Conservation (phyloP, 768 basidiomycete genomes). For the Coprinellus micaceus region DNA sequence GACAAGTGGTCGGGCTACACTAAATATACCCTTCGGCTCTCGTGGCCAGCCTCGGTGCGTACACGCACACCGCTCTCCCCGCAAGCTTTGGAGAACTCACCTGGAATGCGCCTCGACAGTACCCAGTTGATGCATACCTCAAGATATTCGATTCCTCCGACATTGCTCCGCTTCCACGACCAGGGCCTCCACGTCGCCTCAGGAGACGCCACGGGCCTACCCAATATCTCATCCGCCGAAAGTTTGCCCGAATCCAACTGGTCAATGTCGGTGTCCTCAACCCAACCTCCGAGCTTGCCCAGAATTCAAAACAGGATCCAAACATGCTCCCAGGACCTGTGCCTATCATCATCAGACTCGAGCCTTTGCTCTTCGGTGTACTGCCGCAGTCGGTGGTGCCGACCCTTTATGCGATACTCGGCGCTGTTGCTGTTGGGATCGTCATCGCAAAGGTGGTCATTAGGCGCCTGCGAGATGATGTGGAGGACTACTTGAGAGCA, state of each 20-base stretch:
- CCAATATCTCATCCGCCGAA: conserved; percentile 31
- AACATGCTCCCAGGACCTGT: conserved; percentile 30
- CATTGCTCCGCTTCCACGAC: conserved; percentile 14
- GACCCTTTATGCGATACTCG: conserved; percentile 28
- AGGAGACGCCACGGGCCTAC: conserved; percentile 1
- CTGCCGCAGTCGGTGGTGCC: conserved; percentile 53
- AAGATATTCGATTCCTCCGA: conserved; percentile 29
- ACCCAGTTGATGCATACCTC: conserved; percentile 26
- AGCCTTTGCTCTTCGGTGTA: conserved; percentile 57
- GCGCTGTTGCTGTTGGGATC: conserved; percentile 12
- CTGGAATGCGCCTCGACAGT: conserved; percentile 12
- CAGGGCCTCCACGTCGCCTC: conserved; percentile 6
- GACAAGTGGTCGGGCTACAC: conserved; percentile 36
- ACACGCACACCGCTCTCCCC: background rate
- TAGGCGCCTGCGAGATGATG: background rate
- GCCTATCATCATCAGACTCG: conserved; percentile 51
- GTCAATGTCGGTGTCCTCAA: conserved; percentile 49
- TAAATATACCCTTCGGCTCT: conserved; percentile 49
- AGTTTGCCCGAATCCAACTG: conserved; percentile 57
- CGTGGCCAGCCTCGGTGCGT: conserved; percentile 57
- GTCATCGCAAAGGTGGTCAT: conserved; percentile 3
- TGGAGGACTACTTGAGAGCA: background rate
- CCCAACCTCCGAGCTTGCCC: conserved; percentile 26
- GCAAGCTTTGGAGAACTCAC: background rate
- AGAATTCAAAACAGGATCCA: conserved; percentile 5